These are phyloP conservation scores for Coemansia sp. DNA, from an alignment of 192 early-diverging fungal species.

Conservation along the genomic window DNA sequence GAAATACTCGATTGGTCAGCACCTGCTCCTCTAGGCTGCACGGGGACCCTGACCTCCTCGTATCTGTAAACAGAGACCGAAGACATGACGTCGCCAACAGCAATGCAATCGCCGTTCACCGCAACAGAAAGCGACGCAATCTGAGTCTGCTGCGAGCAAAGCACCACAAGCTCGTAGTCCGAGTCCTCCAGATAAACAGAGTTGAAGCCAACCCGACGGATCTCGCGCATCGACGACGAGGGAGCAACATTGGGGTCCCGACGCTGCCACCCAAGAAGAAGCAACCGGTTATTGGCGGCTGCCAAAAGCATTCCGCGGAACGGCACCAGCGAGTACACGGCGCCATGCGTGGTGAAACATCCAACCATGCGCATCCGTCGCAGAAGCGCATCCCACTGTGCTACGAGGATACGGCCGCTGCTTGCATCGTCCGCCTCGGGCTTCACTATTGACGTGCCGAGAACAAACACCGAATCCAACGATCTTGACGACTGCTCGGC, in stretches of 20 bases:
- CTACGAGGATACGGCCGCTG: constrained; percentile 74
- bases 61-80: constrained; percentile 66
- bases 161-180: constrained; percentile 26
- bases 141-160: constrained; percentile 58
- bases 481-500: not conserved
- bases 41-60: constrained; percentile 12
- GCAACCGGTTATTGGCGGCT: constrained; percentile 60
- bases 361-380: constrained; percentile 58
- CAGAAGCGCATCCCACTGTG: constrained; percentile 55
- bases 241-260: not conserved
- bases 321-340: constrained; percentile 59
- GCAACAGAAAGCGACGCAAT: constrained; percentile 62
- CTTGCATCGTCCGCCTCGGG: constrained; percentile 63
- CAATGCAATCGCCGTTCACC: constrained; percentile 64
- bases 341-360: constrained; percentile 58
- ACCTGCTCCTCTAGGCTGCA: not conserved
- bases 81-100: constrained; percentile 84
- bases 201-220: not conserved
- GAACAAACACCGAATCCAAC: constrained; percentile 59
- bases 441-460: constrained; percentile 71
- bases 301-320: constrained; percentile 69
- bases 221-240: not conserved
- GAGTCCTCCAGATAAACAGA: constrained; percentile 13
- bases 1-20: not conserved
- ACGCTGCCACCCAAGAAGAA: constrained; percentile 43